Evolutionary conservation across 352 stramenopile species (phyloP), one percentile per base, ranked within the genome.

Genomic region (Globisporangium solare): DNA sequence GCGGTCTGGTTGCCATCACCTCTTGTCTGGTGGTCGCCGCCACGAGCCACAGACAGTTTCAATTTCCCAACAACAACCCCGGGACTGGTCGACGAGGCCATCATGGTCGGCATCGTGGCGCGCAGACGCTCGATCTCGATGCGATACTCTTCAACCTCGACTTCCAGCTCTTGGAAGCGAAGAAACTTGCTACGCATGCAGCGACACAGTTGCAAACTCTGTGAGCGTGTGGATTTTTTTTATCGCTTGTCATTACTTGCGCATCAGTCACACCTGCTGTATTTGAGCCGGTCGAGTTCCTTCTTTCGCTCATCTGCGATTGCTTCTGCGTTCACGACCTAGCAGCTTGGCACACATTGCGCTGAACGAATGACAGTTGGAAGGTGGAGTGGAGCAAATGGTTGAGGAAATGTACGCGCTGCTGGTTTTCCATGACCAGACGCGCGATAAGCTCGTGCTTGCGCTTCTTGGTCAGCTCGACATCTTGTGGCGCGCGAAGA

Each of bases 121-220:
- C 70, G 63, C 24, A 89, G 59, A 5, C 71, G 71, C 46, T 81
- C 63, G 24, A 89, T 83, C 55, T 89, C 79, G 10, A 21, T 37
- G 35, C 78, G 64, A 31, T 73, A 83, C 50, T 89, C 79, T 37
- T 86, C 74, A 21, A 86, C 67, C 42, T 89, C 74, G 32, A 76
- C 47, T 37, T 88, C 74, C 6, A 86, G 56, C 47, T 89, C 79
- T 54, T 86, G 79, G 39, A 76, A 79, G 2, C 75, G 76, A 56
- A 89, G 69, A 54, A 88, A 89, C 55, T 89, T 89, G 50, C 76
- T 84, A 58, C 27, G 27, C 27, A 35, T 35, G 27, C 5, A 35
- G 27, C 27, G n/a, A 35, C 27, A 35, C 27, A 35, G 27, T 35
- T 35, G 27, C 27, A 35, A 35, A 35, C 1, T n/a, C n/a, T 35